phyloP scores from a whole-genome alignment of 2,329 filamentous ascomycete genomes.

The Calonectria pauciramosa region DNA sequence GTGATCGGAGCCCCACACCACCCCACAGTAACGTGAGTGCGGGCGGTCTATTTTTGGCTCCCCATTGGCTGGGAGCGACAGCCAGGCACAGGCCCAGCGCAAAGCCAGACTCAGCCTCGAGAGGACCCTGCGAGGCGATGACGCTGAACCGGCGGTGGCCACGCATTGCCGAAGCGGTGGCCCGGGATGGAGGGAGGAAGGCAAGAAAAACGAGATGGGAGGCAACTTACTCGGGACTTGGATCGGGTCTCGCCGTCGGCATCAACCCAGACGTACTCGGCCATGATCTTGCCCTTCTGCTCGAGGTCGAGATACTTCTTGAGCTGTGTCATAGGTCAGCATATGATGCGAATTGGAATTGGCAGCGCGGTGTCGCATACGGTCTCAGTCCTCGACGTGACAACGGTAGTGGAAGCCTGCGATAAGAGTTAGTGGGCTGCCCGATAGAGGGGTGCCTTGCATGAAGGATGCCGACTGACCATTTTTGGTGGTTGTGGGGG shows the following conservation, averaged over 20 bases:
- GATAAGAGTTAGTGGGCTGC: slow-evolving; percentile 31
- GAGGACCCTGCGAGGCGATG: slow-evolving; percentile 21
- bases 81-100: slow-evolving; percentile 29
- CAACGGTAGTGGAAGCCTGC: slow-evolving; percentile 33
- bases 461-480: slow-evolving; percentile 32
- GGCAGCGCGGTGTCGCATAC: slow-evolving; percentile 41
- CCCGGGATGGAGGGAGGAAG: slow-evolving; percentile 13
- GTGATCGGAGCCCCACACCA: slow-evolving; percentile 22
- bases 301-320: slow-evolving; percentile 92
- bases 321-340: slow-evolving; percentile 69
- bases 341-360: not conserved
- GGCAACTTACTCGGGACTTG: slow-evolving; percentile 89
- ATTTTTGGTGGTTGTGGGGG: slow-evolving; percentile 33
- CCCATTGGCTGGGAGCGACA: slow-evolving; percentile 25
- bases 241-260: slow-evolving; percentile 85
- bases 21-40: slow-evolving; percentile 14
- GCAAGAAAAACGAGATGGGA: slow-evolving; percentile 28
- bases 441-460: slow-evolving; percentile 26
- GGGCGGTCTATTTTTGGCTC: slow-evolving; percentile 22
- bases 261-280: slow-evolving; percentile 98
- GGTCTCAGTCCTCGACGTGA: slow-evolving; percentile 49
- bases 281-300: slow-evolving; percentile 90
- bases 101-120: slow-evolving; percentile 25
- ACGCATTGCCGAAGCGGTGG: slow-evolving; percentile 17
- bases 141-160: slow-evolving; percentile 25